Conservation (phyloP, 2,329 filamentous ascomycete genomes). For the Neurospora crassa region DNA sequence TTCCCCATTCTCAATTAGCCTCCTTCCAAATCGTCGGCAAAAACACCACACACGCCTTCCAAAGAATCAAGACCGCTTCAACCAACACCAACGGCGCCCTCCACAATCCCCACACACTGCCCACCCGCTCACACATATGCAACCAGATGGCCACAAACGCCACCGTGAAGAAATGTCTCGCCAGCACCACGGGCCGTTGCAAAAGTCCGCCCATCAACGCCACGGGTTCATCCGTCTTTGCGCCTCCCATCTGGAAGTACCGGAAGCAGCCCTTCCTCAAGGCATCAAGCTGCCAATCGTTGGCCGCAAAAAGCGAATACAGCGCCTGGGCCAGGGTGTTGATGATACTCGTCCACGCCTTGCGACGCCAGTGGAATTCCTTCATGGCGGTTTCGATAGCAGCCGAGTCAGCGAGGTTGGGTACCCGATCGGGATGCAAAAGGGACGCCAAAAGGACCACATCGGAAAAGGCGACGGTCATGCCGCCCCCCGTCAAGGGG, state of each 20-base stretch:
- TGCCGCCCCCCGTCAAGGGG: conserved; percentile 90
- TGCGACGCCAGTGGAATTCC: conserved; percentile 79
- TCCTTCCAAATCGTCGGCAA: conserved; percentile 72
- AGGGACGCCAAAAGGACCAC: conserved; percentile 68
- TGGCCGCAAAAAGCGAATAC: conserved; percentile 83
- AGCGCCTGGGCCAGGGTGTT: conserved; percentile 96
- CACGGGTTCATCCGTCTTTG: conserved; percentile 64
- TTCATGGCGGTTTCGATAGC: conserved; percentile 60
- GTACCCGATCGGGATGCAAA: conserved; percentile 59
- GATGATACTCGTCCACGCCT: conserved; percentile 75
- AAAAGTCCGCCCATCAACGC: conserved; percentile 77
- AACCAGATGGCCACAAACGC: conserved; percentile 81
- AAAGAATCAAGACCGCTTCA: conserved; percentile 61
- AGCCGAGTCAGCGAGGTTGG: conserved; percentile 56
- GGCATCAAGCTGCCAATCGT: conserved; percentile 65
- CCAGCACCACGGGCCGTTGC: conserved; percentile 64
- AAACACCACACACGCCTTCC: conserved; percentile 73
- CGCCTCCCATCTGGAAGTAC: conserved; percentile 66
- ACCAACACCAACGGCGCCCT: conserved; percentile 56
- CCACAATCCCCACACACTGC: conserved; percentile 37
- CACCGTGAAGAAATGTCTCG: conserved; percentile 91
- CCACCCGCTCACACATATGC: conserved; percentile 29
- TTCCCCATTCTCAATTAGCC: conserved; percentile 8
- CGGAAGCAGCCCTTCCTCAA: conserved; percentile 85
- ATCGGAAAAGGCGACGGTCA: conserved; percentile 96